Base-by-base conservation (phyloP, 2,329 filamentous ascomycete species). In the Microcyclospora pomicola region DNA sequence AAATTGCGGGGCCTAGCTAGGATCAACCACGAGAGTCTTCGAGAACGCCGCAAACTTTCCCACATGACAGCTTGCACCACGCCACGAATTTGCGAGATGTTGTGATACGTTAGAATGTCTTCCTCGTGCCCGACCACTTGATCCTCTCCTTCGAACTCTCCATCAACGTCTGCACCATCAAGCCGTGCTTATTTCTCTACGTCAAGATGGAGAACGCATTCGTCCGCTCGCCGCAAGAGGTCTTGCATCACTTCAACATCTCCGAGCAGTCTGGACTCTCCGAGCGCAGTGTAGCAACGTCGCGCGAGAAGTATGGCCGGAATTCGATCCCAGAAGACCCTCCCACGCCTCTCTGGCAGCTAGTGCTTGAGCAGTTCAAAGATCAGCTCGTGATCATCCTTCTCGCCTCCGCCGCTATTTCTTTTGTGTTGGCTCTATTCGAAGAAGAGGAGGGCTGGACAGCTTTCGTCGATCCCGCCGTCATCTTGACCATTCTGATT, bases 351-450 rank as follows among this genome's bases (percentile, higher is more conserved):
- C 61, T 98, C 34, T 98, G 88, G 91, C 76, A 96, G 64, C 78
- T 98, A 46, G 84, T 98, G 39, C 73, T 98, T 42, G 91, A 98
- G 65, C 91, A 98, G 62, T 98, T 98, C 73, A 95, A 98, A 65
- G 91, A 98, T 59, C 91, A 98, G 63, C 76, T 98, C 34, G 91
- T 98, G 49, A 74, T 98, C 38, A 98, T 98, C 51, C 72, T 98
- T 15, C 74, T 98, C 35, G 91, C 77, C 38, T 96, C 88, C 29
- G 91, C 91, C 9, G 85, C 81, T 14, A 80, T 98, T 28, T 96
- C 91, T 2, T 96, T 98, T 58, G 77, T 87, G 16, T 70, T 98
- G 44, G 91, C 91, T 16, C 71, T 98, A 10, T 86, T 98, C 50
- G 91, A 98, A 59, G 82, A 91, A 33, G 82, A 82, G 44, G 85